Percentiles rank a stretch among this genome's conserved stretches.
These are phyloP conservation scores for Pichia occidentalis DNA, from an alignment of 805 yeast species.

Conservation along the genomic window DNA sequence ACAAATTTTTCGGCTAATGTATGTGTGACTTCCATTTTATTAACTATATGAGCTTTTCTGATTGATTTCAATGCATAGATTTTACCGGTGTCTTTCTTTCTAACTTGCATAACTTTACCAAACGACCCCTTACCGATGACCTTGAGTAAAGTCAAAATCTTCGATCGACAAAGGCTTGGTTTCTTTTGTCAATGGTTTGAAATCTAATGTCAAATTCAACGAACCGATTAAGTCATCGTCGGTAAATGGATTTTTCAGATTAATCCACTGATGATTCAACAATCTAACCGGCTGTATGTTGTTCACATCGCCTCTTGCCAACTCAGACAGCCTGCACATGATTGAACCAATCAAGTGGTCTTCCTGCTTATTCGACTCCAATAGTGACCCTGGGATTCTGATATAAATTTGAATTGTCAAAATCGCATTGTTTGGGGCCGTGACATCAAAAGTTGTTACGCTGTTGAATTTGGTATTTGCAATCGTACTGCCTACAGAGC, in stretches of 20 bases:
- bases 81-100: slow-evolving; percentile 90
- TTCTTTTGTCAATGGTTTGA: slow-evolving; percentile 30
- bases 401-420: slow-evolving; percentile 75
- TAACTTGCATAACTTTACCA: slow-evolving; percentile 98
- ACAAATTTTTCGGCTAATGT: slow-evolving; percentile 96
- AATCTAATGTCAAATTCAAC: slow-evolving; percentile 36
- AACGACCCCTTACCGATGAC: slow-evolving; percentile 98
- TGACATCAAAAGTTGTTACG: slow-evolving; percentile 86
- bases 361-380: slow-evolving; percentile 36
- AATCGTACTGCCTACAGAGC: slow-evolving; percentile 79
- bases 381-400: slow-evolving; percentile 61
- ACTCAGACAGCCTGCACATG: slow-evolving; percentile 43
- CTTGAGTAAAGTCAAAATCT: slow-evolving; percentile 85
- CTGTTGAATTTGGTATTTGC: slow-evolving; percentile 78
- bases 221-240: slow-evolving; percentile 28
- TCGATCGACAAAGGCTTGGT: slow-evolving; percentile 67
- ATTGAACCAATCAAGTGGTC: slow-evolving; percentile 75
- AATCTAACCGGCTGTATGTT: slow-evolving; percentile 44
- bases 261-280: slow-evolving; percentile 57
- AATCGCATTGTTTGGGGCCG: slow-evolving; percentile 37
- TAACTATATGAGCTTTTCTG: slow-evolving; percentile 89
- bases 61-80: slow-evolving; percentile 92
- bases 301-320: slow-evolving; percentile 12
- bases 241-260: slow-evolving; percentile 28
- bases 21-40: slow-evolving; percentile 91